Base-by-base conservation (phyloP, 2,329 filamentous ascomycete species). In the Dryadomyces quercivorus region DNA sequence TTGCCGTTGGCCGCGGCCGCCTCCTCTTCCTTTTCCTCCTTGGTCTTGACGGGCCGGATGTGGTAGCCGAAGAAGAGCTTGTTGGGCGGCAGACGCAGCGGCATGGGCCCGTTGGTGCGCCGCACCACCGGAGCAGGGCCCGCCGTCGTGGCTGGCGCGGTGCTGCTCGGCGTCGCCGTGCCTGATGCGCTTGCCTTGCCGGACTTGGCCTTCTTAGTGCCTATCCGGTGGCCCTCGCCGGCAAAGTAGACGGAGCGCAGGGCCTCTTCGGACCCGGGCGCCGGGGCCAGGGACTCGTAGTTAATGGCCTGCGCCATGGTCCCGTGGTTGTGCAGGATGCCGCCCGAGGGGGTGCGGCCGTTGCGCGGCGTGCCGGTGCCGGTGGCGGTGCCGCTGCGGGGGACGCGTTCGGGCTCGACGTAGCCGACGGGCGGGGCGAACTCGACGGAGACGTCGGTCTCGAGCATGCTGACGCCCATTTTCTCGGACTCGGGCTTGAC, bases 301-400 rank as follows among this genome's bases (percentile, higher is more conserved):
- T 96, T 96, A 74, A 98, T 97, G n/a, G 89, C 82, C 63, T 95
- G 89, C 0, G 93, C 91, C 93, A 98, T 98, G 57, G 85, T 91
- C 12, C 93, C 93, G 63, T 95, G 88, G 58, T 76, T 82, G 68
- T 94, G 90, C 22, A 96, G 69, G 16, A 86, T 71, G 5, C 91
- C 88, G 31, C 89, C 86, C 1, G 80, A 73, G 8, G 85, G 84
- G 57, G 87, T 67, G 13, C 86, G 68, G n/a, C 81, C 74, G 63
- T 86, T 93, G 51, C 84, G 75, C 1, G 91, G 90, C 16, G 91
- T 95, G 69, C 84, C 92, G 18, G 89, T 91, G n/a, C 91, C 91
- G 61, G 87, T 20, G 42, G 12, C 12, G 12, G 42, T 44, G 42
- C n/a, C n/a, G 42, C 12, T 93, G 26, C 67, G 67, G 53, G 63